Evolutionary conservation across 768 basidiomycete genomes (phyloP).

Genomic region (Kwoniella sp.): DNA sequence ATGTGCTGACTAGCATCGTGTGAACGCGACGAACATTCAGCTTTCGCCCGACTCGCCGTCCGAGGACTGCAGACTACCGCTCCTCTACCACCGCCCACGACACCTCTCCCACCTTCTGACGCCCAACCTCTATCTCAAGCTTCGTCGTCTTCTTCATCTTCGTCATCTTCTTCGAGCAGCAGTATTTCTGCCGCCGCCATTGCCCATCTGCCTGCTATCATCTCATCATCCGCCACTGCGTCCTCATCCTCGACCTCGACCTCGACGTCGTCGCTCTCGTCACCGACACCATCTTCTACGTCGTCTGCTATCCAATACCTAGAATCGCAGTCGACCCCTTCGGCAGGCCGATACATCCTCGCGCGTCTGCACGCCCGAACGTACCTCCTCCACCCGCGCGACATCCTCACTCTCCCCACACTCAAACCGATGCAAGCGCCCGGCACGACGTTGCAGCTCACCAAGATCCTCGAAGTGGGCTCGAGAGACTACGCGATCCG

Average conservation of each 20-base stretch:
- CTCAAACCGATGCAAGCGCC: constrained; percentile 73
- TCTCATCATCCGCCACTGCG: constrained; percentile 22
- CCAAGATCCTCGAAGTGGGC: constrained; percentile 89
- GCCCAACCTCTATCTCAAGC: constrained; percentile 9
- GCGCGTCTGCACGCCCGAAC: constrained; percentile 83
- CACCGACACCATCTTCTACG: constrained; percentile 44
- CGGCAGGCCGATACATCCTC: constrained; percentile 74
- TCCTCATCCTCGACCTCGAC: constrained; percentile 15
- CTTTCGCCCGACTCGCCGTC: constrained; percentile 21
- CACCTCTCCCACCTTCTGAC: constrained; percentile 21
- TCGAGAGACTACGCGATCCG: constrained; percentile 92
- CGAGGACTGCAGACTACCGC: constrained; percentile 42
- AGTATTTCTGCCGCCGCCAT: constrained; percentile 19
- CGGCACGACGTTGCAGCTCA: constrained; percentile 79
- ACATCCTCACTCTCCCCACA: constrained; percentile 89
- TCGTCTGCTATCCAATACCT: constrained; percentile 73
- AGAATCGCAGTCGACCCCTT: constrained; percentile 73
- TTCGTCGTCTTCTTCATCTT: constrained; percentile 21
- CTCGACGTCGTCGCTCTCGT: too few relatives aligned
- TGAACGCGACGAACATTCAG: constrained; percentile 1
- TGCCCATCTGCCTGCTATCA: constrained; percentile 35
- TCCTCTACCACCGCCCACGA: constrained; percentile 41
- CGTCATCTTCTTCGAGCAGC: constrained; percentile 23
- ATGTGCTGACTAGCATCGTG: too few relatives aligned
- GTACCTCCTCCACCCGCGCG: constrained; percentile 85